Evolutionary conservation across 371 early-diverging fungal species (phyloP).

Genomic region (Zychaea mexicana): DNA sequence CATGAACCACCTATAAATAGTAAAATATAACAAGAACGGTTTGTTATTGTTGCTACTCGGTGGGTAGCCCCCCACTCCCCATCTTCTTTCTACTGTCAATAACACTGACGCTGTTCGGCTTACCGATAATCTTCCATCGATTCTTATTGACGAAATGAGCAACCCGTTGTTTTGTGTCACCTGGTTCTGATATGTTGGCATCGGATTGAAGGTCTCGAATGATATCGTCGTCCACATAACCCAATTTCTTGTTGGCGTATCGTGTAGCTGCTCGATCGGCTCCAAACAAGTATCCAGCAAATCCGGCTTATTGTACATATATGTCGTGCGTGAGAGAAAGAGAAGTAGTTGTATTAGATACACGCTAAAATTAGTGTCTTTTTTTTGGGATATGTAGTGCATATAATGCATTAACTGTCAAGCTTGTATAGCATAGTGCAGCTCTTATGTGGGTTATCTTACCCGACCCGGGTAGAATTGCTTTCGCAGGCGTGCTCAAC

Average conservation of each 20-base stretch:
- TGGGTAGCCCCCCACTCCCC: too few relatives aligned
- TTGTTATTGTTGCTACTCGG: too few relatives aligned
- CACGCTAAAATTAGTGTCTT: too few relatives aligned
- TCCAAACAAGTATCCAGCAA: conserved; percentile 49
- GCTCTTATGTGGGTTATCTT: conserved; percentile 8
- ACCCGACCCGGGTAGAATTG: conserved; percentile 41
- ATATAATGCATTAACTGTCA: background rate
- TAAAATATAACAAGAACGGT: background rate
- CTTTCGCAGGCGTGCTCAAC: conserved; percentile 35
- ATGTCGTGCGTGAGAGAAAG: too few relatives aligned
- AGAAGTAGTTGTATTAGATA: too few relatives aligned
- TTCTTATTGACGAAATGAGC: conserved; percentile 40
- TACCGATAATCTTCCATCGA: conserved; percentile 54
- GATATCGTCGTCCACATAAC: conserved; percentile 39
- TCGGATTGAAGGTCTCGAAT: conserved; percentile 11
- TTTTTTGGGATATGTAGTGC: too few relatives aligned
- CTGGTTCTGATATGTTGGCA: background rate
- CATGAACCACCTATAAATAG: conserved; percentile 59
- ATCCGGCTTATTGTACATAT: conserved; percentile 20
- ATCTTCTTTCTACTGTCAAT: too few relatives aligned
- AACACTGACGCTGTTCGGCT: too few relatives aligned
- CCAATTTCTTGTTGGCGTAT: conserved; percentile 36
- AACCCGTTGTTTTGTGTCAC: conserved; percentile 24
- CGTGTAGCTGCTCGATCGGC: conserved; percentile 30
- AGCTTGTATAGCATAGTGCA: too few relatives aligned